Percentiles rank a stretch among this genome's conserved stretches.
These are phyloP conservation scores for Ceratobasidium sp. DNA, from an alignment of 1,284 basidiomycete species.

Conservation along the genomic window DNA sequence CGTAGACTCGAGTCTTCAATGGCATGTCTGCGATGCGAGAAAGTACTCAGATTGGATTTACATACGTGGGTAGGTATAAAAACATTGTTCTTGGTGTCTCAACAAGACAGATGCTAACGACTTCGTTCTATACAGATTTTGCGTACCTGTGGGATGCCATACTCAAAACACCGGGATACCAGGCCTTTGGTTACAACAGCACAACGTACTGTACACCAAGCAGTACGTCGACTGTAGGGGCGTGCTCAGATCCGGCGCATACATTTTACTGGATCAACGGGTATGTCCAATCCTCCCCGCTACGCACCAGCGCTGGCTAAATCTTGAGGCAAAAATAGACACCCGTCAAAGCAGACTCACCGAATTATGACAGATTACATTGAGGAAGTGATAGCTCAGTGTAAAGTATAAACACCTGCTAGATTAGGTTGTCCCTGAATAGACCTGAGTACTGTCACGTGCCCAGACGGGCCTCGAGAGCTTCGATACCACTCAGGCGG, in stretches of 20 bases:
- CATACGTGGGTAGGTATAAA: slow-evolving; percentile 10
- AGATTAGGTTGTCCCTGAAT: too few relatives aligned
- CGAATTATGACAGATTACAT: slow-evolving; percentile 40
- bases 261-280: slow-evolving; percentile 42
- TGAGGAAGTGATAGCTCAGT: slow-evolving; percentile 15
- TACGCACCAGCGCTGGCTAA: neutral
- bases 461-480: too few relatives aligned
- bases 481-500: too few relatives aligned
- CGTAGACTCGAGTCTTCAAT: slow-evolving; percentile 30
- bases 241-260: slow-evolving; percentile 33
- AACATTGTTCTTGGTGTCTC: neutral
- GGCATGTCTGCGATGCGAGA: slow-evolving; percentile 1
- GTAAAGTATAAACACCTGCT: slow-evolving; percentile 2
- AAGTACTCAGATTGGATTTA: slow-evolving; percentile 1
- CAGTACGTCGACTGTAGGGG: slow-evolving; percentile 23
- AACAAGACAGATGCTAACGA: neutral
- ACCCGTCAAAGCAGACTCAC: slow-evolving; percentile 38
- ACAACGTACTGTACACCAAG: slow-evolving; percentile 12
- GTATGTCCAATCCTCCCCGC: neutral
- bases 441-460: too few relatives aligned
- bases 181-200: slow-evolving; percentile 38
- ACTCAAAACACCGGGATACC: slow-evolving; percentile 23
- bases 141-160: slow-evolving; percentile 35
- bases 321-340: neutral
- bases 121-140: slow-evolving; percentile 2